These are phyloP conservation scores for Penicillium herquei DNA, from an alignment of 495 filamentous ascomycete genomes.

Conservation along the genomic window DNA sequence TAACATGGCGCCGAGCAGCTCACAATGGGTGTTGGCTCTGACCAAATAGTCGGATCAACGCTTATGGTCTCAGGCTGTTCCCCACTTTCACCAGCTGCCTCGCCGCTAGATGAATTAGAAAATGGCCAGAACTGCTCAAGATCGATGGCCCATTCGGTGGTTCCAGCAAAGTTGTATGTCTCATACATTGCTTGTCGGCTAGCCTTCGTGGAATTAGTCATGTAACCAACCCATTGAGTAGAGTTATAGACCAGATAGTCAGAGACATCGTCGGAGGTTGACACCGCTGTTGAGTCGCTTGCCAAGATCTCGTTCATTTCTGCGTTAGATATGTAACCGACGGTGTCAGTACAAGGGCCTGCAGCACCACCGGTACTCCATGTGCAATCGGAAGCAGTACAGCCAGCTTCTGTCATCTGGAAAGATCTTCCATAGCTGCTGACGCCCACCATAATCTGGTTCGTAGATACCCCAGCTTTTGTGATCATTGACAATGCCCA, in stretches of 20 bases:
- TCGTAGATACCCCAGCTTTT: conserved; percentile 38
- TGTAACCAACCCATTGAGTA: conserved; percentile 41
- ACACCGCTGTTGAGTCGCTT: not conserved
- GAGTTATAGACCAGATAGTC: conserved; percentile 43
- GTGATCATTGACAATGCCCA: conserved; percentile 38
- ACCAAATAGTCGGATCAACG: too few species aligned
- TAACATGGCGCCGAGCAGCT: too few species aligned
- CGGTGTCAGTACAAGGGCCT: conserved; percentile 21
- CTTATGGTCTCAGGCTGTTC: not conserved
- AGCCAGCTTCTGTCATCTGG: conserved; percentile 25
- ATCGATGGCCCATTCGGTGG: conserved; percentile 43
- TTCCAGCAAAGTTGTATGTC: conserved; percentile 30
- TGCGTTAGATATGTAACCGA: conserved; percentile 26
- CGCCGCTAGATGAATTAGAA: too few species aligned
- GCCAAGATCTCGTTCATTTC: conserved; percentile 8
- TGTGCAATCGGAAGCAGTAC: conserved; percentile 4
- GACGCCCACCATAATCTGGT: conserved; percentile 38
- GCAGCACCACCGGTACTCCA: not conserved
- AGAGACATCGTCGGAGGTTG: conserved; percentile 18
- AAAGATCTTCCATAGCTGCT: conserved; percentile 41
- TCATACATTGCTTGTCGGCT: conserved; percentile 19
- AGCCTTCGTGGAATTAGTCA: conserved; percentile 28
- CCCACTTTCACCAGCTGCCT: not conserved
- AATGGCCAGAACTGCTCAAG: conserved; percentile 8
- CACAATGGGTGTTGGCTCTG: too few species aligned